phyloP scores from a whole-genome alignment of 2,329 filamentous ascomycete genomes.

The Geoglossum cookeanum region DNA sequence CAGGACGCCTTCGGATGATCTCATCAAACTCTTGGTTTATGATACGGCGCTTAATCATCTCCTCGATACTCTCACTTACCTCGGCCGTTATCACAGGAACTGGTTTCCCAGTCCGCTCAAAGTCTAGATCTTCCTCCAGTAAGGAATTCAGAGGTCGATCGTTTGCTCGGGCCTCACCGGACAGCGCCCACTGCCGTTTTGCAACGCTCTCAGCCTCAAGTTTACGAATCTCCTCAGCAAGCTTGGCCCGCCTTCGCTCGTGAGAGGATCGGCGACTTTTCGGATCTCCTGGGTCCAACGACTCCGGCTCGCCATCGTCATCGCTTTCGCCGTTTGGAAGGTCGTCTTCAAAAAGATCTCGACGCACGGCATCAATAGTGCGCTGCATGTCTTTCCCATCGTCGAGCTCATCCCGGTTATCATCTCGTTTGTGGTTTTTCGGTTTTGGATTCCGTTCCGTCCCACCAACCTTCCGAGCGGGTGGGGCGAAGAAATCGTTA shows the following conservation, averaged over 20 bases:
- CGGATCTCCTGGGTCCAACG: conserved; percentile 36
- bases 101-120: conserved; percentile 86
- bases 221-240: conserved; percentile 76
- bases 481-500: conserved; percentile 82
- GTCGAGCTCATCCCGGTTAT: conserved; percentile 24
- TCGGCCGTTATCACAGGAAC: conserved; percentile 87
- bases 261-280: conserved; percentile 65
- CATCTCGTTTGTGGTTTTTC: conserved; percentile 25
- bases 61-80: conserved; percentile 77
- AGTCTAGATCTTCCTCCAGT: conserved; percentile 85
- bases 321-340: conserved; percentile 34
- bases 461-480: conserved; percentile 48
- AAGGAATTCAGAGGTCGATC: conserved; percentile 82
- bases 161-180: conserved; percentile 66
- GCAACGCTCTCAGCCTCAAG: conserved; percentile 78
- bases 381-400: conserved; percentile 50
- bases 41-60: conserved; percentile 84
- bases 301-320: conserved; percentile 25
- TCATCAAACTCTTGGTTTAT: conserved; percentile 84
- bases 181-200: conserved; percentile 77
- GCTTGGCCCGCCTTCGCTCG: conserved; percentile 67
- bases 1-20: conserved; percentile 62
- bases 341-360: conserved; percentile 76
- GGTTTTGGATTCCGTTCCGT: conserved; percentile 36
- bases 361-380: conserved; percentile 70